Base-by-base conservation (phyloP, 805 yeast genomes). In the Candida patagonica region DNA sequence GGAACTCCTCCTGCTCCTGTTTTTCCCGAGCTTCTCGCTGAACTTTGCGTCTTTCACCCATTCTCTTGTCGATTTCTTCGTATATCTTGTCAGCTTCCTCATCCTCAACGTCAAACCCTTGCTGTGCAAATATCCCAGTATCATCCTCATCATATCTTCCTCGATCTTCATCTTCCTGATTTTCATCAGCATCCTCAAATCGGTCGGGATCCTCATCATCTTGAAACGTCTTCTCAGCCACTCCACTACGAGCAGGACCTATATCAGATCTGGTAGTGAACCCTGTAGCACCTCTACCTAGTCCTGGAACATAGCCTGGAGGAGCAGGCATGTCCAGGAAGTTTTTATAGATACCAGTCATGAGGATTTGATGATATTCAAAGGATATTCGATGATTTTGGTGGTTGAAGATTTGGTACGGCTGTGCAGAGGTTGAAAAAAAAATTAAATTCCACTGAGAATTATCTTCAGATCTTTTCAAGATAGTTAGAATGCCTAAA, bases 231-330 rank as follows among this genome's bases (percentile, higher is more conserved):
- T 57, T 62, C 19, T 60, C 68, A 4, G 60, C 61, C n/a, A 56
- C 63, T 40, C 59, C 43, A 45, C 67, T 47, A 42, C 63, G 43
- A 1, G 70, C 68, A 13, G 68, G 63, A 0, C 85, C 85, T 12
- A 81, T 57, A 46, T 81, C 94, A 1, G 92, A 85, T 43, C 86
- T 72, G 0, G 95, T 86, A 0, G 88, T 77, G 59, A 92, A 88
- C 4, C 96, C 97, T 1, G 84, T 74, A 1, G 96, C 97, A 21
- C 98, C 98, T 55, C 98, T 68, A 0, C 96, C 97, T 6, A 87
- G 61, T 20, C 98, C 98, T 2, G 97, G 81, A 30, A 87, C 73
- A 55, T 89, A 89, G 5, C 94, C 94, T 1, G 80, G 73, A 0
- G 98, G 98, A 1, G 97, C 80, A 45, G 77, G 76, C 62, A 82